Base-by-base conservation (phyloP, 2,329 filamentous ascomycete species). In the Alternaria brassicicola region DNA sequence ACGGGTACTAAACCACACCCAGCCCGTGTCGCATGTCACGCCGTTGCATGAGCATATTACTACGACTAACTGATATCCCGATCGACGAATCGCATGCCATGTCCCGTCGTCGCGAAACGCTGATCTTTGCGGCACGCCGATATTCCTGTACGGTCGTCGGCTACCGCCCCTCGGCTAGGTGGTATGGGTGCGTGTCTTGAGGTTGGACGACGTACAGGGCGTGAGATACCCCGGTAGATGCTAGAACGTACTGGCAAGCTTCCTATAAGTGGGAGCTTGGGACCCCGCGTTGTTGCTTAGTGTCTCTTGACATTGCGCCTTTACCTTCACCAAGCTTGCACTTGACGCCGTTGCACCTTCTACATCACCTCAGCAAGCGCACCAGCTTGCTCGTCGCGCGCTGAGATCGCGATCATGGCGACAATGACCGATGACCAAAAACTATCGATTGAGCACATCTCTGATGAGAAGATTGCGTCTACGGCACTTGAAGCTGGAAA, bases 341-440 rank as follows among this genome's bases (percentile, higher is more conserved):
- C 12, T 30, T 41, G 12, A 36, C 23, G 23, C 21, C 6, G 2
- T 47, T 30, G 31, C 46, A 35, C 28, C n/a, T 15, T 19, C 3
- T 17, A 15, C 8, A 17, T 47, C 19, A 23, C 17, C 12, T 12
- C 21, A n/a, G 39, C 1, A 21, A 52, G 26, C 33, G 8, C 23
- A 26, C 30, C 25, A n/a, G n/a, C n/a, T 28, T 17, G 25, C 17
- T 17, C 17, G 7, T 31, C 31, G 6, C 23, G 30, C 9, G 36
- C 50, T 45, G 5, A 19, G 28, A 30, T 25, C 19, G 26, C 9
- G n/a, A 59, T 31, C 26, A 73, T 71, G 68, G 63, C 63, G 9
- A 67, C 59, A 38, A 49, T 58, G 19, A 33, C 54, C 3, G 66
- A 64, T 17, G 69, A 71, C 41, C 57, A 55, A 28, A 74, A 76